A percentile compares a stretch with the other conserved stretches of the same genome.
Evolutionary conservation across 352 stramenopile genomes (phyloP).

Genomic region (Pythium folliculosum): DNA sequence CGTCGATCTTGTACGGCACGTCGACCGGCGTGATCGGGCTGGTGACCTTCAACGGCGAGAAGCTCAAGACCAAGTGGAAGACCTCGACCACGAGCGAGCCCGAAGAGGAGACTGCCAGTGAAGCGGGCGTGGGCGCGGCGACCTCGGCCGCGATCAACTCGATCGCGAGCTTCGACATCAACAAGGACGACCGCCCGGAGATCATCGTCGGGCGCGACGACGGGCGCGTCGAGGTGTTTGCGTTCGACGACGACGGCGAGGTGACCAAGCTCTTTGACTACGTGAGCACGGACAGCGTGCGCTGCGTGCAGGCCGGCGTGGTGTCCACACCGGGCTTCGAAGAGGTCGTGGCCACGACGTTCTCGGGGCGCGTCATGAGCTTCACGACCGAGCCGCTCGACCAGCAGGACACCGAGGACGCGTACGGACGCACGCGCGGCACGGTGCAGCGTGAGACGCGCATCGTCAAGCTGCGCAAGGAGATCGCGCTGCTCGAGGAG

Average conservation of each 20-base stretch:
- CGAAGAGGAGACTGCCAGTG: conserved; percentile 4
- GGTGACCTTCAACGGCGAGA: conserved; percentile 69
- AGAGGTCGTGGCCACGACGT: conserved; percentile 77
- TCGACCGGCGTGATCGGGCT: conserved; percentile 54
- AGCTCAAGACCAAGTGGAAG: conserved; percentile 62
- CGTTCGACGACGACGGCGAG: conserved; percentile 51
- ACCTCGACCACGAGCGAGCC: conserved; percentile 18
- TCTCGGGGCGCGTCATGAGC: conserved; percentile 76
- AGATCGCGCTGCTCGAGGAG: conserved; percentile 66
- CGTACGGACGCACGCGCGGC: conserved; percentile 73
- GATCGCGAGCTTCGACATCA: conserved; percentile 77
- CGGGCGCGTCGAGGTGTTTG: conserved; percentile 75
- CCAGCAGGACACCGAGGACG: conserved; percentile 68
- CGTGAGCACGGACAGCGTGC: conserved; percentile 72
- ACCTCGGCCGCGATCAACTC: conserved; percentile 57
- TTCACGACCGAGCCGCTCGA: conserved; percentile 86
- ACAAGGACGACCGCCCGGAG: conserved; percentile 75
- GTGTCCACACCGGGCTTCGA: conserved; percentile 73
- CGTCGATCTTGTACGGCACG: conserved; percentile 74
- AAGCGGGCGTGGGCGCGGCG: not conserved
- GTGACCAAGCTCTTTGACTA: conserved; percentile 71
- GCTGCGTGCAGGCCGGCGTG: conserved; percentile 68
- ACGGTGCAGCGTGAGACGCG: conserved; percentile 74
- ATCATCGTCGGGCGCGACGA: conserved; percentile 83
- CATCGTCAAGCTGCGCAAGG: conserved; percentile 83